Evolutionary conservation across 116 monocot species (phyloP), one percentile per base, ranked within the genome.

Genomic region (Papilionanthe hybrid): DNA sequence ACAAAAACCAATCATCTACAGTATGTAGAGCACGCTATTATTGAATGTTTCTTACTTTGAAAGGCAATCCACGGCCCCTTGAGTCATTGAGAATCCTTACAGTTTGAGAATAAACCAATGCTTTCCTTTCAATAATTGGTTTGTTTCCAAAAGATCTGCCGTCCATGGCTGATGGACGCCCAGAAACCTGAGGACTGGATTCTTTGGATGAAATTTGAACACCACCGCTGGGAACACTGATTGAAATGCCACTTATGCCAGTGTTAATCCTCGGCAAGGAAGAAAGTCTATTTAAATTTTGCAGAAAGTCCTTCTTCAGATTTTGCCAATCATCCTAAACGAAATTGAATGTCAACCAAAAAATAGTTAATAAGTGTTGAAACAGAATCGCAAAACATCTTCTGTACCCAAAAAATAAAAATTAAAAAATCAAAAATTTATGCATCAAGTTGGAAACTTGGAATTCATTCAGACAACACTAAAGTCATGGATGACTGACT

Each of bases 241-340:
- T 82, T 72, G 76, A 75, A 72, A 86, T 48, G 79, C 53, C 84
- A 78, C 77, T 90, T 75, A 45, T 8, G 45, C 85, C 84, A 78
- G 79, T 90, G 77, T 88, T 92, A 83, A 80, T 82, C 81, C 95
- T 90, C 9, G 99, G 99, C 77, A 99, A 81, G 49, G 89, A 81
- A 76, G 93, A 89, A 47, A 99, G 79, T 3, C 84, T 85, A 77
- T 82, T 95, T 84, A 99, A 87, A 83, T 90, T 92, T 79, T 95
- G 99, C 81, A 99, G 83, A 72, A 95, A 99, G 47, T 93, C 95
- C 55, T 85, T 89, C 82, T 89, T 99, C 77, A 93, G 93, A 74
- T 91, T 99, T 53, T 95, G 86, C 99, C 99, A 99, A 57, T 99
- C 95, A 81, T 99, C 99, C 99, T 99, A 79, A 2, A 53, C 15